Conservation (phyloP, 1,284 basidiomycete genomes). For the Tilletia indica region DNA sequence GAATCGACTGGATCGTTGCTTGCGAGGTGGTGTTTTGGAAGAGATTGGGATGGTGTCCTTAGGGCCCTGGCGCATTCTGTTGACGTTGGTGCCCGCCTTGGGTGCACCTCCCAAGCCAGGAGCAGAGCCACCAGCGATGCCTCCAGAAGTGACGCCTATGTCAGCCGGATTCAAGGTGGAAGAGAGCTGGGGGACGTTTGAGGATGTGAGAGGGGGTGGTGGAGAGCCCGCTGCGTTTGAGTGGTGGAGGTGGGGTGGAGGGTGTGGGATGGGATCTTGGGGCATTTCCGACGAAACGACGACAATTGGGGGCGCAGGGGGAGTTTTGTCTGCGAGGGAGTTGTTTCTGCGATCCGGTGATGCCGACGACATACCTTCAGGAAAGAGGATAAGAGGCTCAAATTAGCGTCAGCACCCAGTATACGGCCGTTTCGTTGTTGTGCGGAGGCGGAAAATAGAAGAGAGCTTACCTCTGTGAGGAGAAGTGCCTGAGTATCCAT, state of each 20-base stretch:
- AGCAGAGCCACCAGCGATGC: slow-evolving; percentile 30
- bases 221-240: slow-evolving; percentile 39
- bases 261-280: slow-evolving; percentile 44
- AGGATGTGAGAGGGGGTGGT: slow-evolving; percentile 36
- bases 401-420: too few relatives aligned
- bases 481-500: background rate
- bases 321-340: slow-evolving; percentile 43
- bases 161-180: slow-evolving; percentile 3
- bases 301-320: slow-evolving; percentile 46
- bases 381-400: background rate
- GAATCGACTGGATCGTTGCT: slow-evolving; percentile 66
- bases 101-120: slow-evolving; percentile 36
- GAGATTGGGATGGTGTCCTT: slow-evolving; percentile 54
- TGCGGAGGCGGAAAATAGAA: too few relatives aligned
- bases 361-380: slow-evolving; percentile 28
- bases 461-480: slow-evolving; percentile 2
- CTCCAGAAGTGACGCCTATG: slow-evolving; percentile 6
- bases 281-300: slow-evolving; percentile 51
- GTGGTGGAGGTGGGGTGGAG: slow-evolving; percentile 34
- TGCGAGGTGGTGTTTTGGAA: slow-evolving; percentile 52
- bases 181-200: slow-evolving; percentile 35
- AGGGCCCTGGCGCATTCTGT: slow-evolving; percentile 41
- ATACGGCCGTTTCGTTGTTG: too few relatives aligned
- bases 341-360: slow-evolving; percentile 31
- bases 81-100: slow-evolving; percentile 41